Conservation (phyloP, 2,329 filamentous ascomycete genomes). For the Blumeria graminis region DNA sequence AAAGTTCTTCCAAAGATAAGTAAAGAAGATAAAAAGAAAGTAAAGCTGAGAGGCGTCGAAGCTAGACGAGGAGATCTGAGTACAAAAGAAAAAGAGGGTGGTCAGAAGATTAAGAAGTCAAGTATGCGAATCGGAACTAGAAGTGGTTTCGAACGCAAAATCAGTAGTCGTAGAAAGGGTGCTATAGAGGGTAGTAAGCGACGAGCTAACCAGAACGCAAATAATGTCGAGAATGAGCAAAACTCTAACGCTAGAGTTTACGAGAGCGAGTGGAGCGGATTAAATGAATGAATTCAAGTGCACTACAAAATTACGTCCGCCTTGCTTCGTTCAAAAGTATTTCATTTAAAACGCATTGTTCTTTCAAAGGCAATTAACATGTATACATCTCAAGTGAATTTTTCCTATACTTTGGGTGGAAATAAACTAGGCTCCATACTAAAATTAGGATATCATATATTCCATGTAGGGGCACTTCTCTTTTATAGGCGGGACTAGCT, state of each 20-base stretch:
- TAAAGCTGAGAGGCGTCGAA: constrained; percentile 66
- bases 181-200: constrained; percentile 38
- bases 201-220: constrained; percentile 4
- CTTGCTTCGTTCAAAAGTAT: too few relatives aligned
- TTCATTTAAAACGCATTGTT: too few relatives aligned
- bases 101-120: constrained; percentile 3
- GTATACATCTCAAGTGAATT: too few relatives aligned
- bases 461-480: too few relatives aligned
- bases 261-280: constrained; percentile 21
- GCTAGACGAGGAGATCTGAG: constrained; percentile 24
- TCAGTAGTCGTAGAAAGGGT: constrained; percentile 40
- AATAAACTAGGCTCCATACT: too few relatives aligned
- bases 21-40: constrained; percentile 61
- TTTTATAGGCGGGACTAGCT: too few relatives aligned
- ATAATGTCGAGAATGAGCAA: constrained; percentile 19
- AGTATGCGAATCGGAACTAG: constrained; percentile 51
- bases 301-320: too few relatives aligned
- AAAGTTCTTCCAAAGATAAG: constrained; percentile 63
- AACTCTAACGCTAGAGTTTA: constrained; percentile 6
- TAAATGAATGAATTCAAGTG: constrained; percentile 18
- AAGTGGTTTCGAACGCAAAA: constrained; percentile 48
- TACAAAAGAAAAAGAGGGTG: constrained; percentile 16
- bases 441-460: too few relatives aligned
- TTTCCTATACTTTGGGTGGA: too few relatives aligned
- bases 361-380: too few relatives aligned